Base-by-base conservation (phyloP, 352 stramenopile species). In the Phytophthora pini region DNA sequence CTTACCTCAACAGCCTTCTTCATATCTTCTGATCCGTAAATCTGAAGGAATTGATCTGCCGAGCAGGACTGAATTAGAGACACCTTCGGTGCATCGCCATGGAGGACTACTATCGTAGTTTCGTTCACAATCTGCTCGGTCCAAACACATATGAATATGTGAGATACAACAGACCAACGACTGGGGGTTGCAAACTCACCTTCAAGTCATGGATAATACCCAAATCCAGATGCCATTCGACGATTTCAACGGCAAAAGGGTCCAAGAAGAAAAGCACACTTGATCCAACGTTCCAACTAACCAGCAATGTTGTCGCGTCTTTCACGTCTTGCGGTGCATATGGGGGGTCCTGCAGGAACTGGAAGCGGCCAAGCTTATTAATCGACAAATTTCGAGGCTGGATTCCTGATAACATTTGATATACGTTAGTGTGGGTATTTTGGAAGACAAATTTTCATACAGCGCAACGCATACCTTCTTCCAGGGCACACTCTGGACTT, bases 161-260 rank as follows among this genome's bases (percentile, higher is more conserved):
- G 31, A 36, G 31, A 13, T 36, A 13, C 31, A 36, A 12, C 31
- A 36, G 0, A 9, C 9, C 31, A 36, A 12, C 8, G 11, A 12
- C 9, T 36, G 31, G 15, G 11, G 9, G 31, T 13, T 36, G 31
- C 9, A 36, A 36, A 22, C 50, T 29, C 68, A 93, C 87, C 79
- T 94, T 93, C 20, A 95, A 66, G 55, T 96, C 88, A 43, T 94
- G 87, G 29, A 96, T 92, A 9, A 88, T 80, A 13, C 88, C 88
- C 40, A 96, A 73, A 69, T 96, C 88, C 29, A 96, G 60, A 64
- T 96, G 88, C 85, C 88, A 95, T 54, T 96, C 88, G 5, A 94
- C 82, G 32, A 96, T 92, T 65, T 96, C 86, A 2, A 95, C 86
- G 0, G 79, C 82, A 45, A 89, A 83, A 3, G 88, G 88, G 36